Percentiles rank a stretch among this genome's conserved stretches.
Conservation (phyloP, 1,284 basidiomycete genomes). For the Puccinia polysora region DNA sequence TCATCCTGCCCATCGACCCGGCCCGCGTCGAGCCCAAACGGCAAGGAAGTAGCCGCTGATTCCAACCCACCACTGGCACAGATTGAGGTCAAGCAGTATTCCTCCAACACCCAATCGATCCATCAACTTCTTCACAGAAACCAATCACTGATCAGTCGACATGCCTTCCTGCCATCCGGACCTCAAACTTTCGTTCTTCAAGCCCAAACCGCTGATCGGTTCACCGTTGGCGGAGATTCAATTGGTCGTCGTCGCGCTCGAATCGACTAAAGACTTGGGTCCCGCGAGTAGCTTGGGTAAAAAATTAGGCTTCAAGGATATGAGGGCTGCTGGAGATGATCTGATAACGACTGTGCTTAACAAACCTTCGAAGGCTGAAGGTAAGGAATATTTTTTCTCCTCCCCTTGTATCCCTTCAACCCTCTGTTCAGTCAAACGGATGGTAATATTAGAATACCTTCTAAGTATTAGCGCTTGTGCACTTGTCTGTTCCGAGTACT, state of each 20-base stretch:
- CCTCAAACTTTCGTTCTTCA: conserved; percentile 20
- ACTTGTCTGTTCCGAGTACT: too few species aligned
- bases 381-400: conserved; percentile 11
- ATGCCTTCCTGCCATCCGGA: background rate
- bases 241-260: conserved; percentile 49
- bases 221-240: conserved; percentile 40
- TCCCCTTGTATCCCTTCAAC: background rate
- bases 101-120: too few species aligned
- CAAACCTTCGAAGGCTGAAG: conserved; percentile 46
- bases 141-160: too few species aligned
- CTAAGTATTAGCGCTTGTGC: too few species aligned
- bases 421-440: too few species aligned
- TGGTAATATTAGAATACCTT: too few species aligned
- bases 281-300: conserved; percentile 49
- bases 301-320: conserved; percentile 50
- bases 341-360: conserved; percentile 49
- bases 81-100: too few species aligned
- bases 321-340: conserved; percentile 49
- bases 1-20: too few species aligned
- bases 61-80: too few species aligned
- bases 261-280: conserved; percentile 48
- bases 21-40: too few species aligned
- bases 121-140: too few species aligned
- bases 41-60: too few species aligned
- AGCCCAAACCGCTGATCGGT: conserved; percentile 9